phyloP scores from a whole-genome alignment of 495 filamentous ascomycete species.

The Hypoxylon trugodes region DNA sequence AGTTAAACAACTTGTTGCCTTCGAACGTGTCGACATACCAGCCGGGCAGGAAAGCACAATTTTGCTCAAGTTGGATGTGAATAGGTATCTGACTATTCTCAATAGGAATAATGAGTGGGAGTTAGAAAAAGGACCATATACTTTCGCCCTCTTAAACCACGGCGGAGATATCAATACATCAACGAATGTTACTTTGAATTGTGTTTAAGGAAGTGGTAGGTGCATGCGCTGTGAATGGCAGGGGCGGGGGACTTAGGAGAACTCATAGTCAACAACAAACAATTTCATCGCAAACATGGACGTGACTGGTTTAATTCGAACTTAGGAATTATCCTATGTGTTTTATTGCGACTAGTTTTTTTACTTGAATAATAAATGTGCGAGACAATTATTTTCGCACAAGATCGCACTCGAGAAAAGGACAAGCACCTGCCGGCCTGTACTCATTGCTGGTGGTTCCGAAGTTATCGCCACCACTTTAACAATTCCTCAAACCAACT shows the following conservation, averaged over 20 bases:
- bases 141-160: slow-evolving; percentile 52
- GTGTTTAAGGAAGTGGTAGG: slow-evolving; percentile 17
- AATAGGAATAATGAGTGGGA: slow-evolving; percentile 51
- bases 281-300: no score
- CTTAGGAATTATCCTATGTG: no score
- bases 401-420: no score
- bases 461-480: neutral
- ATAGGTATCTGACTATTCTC: slow-evolving; percentile 50
- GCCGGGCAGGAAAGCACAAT: slow-evolving; percentile 39
- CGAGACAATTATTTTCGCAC: no score
- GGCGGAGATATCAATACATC: slow-evolving; percentile 43
- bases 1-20: slow-evolving; percentile 52
- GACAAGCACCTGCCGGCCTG: neutral
- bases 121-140: slow-evolving; percentile 52
- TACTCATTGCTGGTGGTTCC: neutral
- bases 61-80: slow-evolving; percentile 45
- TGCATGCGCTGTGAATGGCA: no score
- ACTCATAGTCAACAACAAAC: no score
- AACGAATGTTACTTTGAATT: slow-evolving; percentile 49
- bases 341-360: no score
- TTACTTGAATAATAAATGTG: no score
- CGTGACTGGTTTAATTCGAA: no score
- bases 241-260: no score
- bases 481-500: neutral
- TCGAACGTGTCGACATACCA: slow-evolving; percentile 46